Evolutionary conservation across 139 green algal genomes (phyloP).

Genomic region (Chlamydomonas sp.): DNA sequence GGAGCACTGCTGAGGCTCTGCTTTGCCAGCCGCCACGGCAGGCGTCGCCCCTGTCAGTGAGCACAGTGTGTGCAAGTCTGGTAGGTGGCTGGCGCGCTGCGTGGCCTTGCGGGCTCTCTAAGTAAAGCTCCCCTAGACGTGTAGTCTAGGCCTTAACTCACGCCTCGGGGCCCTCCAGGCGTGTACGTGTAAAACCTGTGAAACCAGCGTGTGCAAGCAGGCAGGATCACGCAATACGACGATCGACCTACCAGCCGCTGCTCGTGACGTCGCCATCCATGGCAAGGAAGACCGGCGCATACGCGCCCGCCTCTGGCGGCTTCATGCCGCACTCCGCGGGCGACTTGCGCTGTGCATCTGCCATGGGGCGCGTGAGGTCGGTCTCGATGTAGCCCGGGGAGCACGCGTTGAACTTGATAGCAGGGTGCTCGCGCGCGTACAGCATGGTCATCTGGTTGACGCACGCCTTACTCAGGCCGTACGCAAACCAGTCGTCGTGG

Average conservation of each 20-base stretch:
- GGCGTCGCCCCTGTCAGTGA: no score
- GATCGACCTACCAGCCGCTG: slow-evolving; percentile 2
- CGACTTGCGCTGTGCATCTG: neutral
- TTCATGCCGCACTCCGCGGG: slow-evolving; percentile 10
- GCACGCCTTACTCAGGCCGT: slow-evolving; percentile 11
- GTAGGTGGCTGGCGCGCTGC: no score
- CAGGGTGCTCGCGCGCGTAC: neutral
- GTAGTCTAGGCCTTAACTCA: neutral
- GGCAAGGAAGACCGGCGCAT: slow-evolving; percentile 5
- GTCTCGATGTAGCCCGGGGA: slow-evolving; percentile 13
- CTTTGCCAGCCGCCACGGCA: no score
- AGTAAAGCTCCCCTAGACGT: neutral
- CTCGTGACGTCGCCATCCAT: slow-evolving; percentile 2
- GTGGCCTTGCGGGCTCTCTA: no score
- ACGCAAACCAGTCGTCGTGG: neutral
- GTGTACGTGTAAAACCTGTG: no score
- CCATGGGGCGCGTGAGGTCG: slow-evolving; percentile 6
- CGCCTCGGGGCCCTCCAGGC: no score
- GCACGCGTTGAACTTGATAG: slow-evolving; percentile 6
- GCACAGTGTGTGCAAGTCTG: no score
- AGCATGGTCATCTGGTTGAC: slow-evolving; percentile 1
- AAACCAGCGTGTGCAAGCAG: no score
- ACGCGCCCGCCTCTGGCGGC: slow-evolving; percentile 4
- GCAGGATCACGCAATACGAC: no score
- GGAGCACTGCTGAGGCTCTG: no score